A percentile compares a stretch with the other conserved stretches of the same genome.
Evolutionary conservation across 768 basidiomycete species (phyloP).

Genomic region (Boletus rubroflammeus): DNA sequence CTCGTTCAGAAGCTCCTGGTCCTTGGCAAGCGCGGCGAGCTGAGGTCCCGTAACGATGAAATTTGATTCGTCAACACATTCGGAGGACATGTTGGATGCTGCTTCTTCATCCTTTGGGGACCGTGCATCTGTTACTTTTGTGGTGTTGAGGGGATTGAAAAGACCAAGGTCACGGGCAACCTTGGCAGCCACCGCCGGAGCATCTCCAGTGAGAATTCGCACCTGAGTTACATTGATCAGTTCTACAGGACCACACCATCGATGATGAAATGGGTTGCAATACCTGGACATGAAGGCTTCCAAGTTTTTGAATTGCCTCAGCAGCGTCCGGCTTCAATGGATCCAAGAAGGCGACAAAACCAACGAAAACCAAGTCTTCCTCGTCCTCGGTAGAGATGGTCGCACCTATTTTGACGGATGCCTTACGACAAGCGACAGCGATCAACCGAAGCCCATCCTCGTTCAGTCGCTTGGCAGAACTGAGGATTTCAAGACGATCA

Average conservation of each 20-base stretch:
- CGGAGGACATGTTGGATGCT: conserved; percentile 1
- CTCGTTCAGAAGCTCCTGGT: conserved; percentile 22
- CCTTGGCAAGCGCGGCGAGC: conserved; percentile 29
- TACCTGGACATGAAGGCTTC: conserved; percentile 31
- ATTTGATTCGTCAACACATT: conserved; percentile 17
- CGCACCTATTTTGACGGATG: conserved; percentile 12
- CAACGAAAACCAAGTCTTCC: conserved; percentile 28
- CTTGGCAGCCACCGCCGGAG: conserved; percentile 35
- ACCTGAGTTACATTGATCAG: conserved; percentile 16
- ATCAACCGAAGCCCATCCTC: conserved; percentile 32
- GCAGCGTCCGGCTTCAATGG: conserved; percentile 33
- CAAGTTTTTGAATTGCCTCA: conserved; percentile 28
- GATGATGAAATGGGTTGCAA: not conserved
- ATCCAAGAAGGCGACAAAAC: conserved; percentile 30
- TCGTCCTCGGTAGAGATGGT: conserved; percentile 24
- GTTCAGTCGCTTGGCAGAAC: conserved; percentile 27
- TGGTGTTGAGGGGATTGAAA: conserved; percentile 22
- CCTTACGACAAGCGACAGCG: conserved; percentile 27
- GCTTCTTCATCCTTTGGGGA: conserved; percentile 28
- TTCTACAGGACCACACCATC: not conserved
- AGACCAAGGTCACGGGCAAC: conserved; percentile 37
- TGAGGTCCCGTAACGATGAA: conserved; percentile 30
- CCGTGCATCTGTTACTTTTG: not conserved
- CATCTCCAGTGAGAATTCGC: conserved; percentile 36
- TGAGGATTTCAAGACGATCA: conserved; percentile 22